Evolutionary conservation across 2,329 filamentous ascomycete species (phyloP), one percentile per base, ranked within the genome.

Genomic region (Calonectria montana): DNA sequence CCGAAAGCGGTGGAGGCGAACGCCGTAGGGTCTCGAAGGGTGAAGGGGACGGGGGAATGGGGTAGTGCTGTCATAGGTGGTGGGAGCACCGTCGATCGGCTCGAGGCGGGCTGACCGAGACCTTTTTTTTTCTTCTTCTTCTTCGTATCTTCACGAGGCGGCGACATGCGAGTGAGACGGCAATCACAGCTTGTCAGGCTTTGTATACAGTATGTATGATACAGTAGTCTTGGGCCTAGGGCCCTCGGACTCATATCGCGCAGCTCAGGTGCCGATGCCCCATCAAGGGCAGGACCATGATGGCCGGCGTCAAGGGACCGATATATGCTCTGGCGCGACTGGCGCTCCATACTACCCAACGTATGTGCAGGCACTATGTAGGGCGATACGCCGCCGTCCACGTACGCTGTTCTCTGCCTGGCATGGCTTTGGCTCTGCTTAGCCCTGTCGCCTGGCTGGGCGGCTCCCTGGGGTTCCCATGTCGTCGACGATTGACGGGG

Each of bases 1-100:
- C 78, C 78, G 78, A 79, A 79, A 79, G 76, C 78, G 78, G 77
- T 78, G 70, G 76, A 74, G 77, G 76, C 65, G 66, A 72, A 62
- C 41, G 55, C 65, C 55, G 53, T 59, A 39, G 13, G 55, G 53
- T 57, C 65, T 23, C 27, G 45, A 29, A 16, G 45, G 45, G 47
- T 47, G 66, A 43, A 71, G 39, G 53, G 59, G 64, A 37, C 16
- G 50, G 50, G 50, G 39, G 53, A 43, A 59, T 43, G 37, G 71
- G 73, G 61, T 64, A 57, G 41, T 29, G 48, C 39, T 31, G 45
- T 25, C 35, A 37, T 39, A 43, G 53, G 15, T 25, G 35, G 18
- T 29, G 67, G 74, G 64, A 50, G 48, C 63, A 31, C 65, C 75
- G 77, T 71, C 74, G 77, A 78, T 78, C 77, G 76, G 73, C 53